Evolutionary conservation across 495 filamentous ascomycete genomes (phyloP).

Genomic region (Hyaloscypha bicolor): DNA sequence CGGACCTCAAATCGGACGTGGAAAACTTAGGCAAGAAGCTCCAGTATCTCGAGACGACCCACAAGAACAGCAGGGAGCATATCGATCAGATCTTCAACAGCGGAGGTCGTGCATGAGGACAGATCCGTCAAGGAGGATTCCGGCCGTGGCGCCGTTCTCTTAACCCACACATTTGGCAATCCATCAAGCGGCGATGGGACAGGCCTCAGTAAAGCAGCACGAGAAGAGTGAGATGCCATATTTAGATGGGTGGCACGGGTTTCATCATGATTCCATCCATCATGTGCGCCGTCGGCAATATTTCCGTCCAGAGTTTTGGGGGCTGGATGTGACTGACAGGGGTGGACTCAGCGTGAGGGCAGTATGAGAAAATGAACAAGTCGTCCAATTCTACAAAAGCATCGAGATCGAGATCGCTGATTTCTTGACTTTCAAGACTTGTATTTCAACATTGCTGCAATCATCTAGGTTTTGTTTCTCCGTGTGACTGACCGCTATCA

Average conservation of each 20-base stretch:
- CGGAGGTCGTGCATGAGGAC: conserved; percentile 29
- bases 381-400: neutral
- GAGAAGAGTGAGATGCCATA: conserved; percentile 2
- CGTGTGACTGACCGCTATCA: neutral
- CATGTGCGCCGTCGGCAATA: neutral
- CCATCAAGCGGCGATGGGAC: too few relatives aligned
- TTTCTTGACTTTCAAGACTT: neutral
- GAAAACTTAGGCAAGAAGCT: conserved; percentile 84
- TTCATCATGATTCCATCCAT: neutral
- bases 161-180: too few relatives aligned
- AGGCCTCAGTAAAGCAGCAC: neutral
- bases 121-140: conserved; percentile 1
- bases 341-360: neutral
- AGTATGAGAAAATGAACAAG: neutral
- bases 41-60: conserved; percentile 90
- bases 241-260: neutral
- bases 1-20: conserved; percentile 75
- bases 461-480: neutral
- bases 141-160: neutral
- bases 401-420: neutral
- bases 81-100: conserved; percentile 80
- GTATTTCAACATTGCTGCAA: neutral
- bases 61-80: conserved; percentile 88
- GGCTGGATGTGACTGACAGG: neutral
- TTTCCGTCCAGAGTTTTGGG: neutral